phyloP scores from a whole-genome alignment of 2,329 filamentous ascomycete species.

The Alternaria triticimaculans region DNA sequence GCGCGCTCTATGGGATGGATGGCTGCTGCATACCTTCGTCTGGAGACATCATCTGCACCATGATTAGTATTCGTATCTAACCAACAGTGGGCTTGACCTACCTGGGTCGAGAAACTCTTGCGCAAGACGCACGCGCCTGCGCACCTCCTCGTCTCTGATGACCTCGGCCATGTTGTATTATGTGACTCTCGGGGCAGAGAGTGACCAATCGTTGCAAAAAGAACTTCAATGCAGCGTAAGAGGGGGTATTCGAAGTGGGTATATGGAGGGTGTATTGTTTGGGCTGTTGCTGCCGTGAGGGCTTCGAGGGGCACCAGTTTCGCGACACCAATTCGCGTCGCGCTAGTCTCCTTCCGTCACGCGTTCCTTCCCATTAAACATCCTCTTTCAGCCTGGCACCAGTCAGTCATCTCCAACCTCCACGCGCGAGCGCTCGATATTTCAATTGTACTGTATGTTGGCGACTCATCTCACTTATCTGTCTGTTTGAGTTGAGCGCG shows the following conservation, averaged over 20 bases:
- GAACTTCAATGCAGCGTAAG: not conserved
- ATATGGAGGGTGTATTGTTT: conserved; percentile 19
- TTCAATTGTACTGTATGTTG: not conserved
- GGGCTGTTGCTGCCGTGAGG: conserved; percentile 11
- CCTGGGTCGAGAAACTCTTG: conserved; percentile 93
- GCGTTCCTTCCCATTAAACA: conserved; percentile 24
- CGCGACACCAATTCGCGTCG: conserved; percentile 25
- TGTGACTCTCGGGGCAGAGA: not conserved
- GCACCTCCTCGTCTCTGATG: conserved; percentile 81
- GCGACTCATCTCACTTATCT: not conserved
- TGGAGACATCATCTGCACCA: conserved; percentile 60
- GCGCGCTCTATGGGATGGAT: conserved; percentile 14
- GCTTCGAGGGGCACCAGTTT: conserved; percentile 24
- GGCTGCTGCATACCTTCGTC: conserved; percentile 56
- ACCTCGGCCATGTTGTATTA: conserved; percentile 34
- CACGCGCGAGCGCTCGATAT: not conserved
- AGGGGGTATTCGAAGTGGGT: conserved; percentile 6
- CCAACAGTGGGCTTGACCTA: conserved; percentile 55
- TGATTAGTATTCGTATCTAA: conserved; percentile 27
- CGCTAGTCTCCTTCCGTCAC: conserved; percentile 24
- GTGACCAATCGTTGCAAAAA: not conserved
- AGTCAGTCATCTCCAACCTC: not conserved
- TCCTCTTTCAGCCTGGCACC: conserved; percentile 26
- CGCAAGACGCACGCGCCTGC: conserved; percentile 84
- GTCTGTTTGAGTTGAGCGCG: not conserved